Conservation (phyloP, 371 early-diverging fungal genomes). For the Mortierella sp. region DNA sequence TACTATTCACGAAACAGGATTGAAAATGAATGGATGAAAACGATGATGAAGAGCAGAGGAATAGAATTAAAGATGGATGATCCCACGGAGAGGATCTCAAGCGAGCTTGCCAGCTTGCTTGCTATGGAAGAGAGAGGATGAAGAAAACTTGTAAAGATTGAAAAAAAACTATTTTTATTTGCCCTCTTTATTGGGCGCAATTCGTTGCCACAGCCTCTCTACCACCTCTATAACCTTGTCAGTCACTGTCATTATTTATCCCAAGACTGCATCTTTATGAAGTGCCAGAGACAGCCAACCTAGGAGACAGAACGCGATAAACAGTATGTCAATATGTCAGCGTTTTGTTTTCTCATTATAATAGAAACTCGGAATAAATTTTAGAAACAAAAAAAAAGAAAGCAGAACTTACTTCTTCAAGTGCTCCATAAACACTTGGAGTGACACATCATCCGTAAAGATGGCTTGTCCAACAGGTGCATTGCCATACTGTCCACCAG, state of each 20-base stretch:
- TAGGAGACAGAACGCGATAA: background rate
- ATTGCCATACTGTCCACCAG: constrained; percentile 75
- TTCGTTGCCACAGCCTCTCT: background rate
- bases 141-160: too few relatives aligned
- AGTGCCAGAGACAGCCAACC: constrained; percentile 17
- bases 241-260: background rate
- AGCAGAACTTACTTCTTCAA: constrained; percentile 81
- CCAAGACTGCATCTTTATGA: background rate
- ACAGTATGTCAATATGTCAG: background rate
- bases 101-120: too few relatives aligned
- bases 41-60: too few relatives aligned
- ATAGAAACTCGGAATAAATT: background rate
- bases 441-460: constrained; percentile 97
- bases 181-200: background rate
- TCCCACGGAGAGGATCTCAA: too few relatives aligned
- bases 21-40: background rate
- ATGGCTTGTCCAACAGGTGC: constrained; percentile 85
- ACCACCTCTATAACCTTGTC: background rate
- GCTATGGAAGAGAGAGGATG: too few relatives aligned
- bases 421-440: constrained; percentile 98
- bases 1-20: background rate
- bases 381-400: background rate
- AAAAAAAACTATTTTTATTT: too few relatives aligned
- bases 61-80: too few relatives aligned
- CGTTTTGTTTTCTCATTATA: background rate